Conservation (phyloP, 1,284 basidiomycete genomes). For the Butyriboletus appendiculatus region DNA sequence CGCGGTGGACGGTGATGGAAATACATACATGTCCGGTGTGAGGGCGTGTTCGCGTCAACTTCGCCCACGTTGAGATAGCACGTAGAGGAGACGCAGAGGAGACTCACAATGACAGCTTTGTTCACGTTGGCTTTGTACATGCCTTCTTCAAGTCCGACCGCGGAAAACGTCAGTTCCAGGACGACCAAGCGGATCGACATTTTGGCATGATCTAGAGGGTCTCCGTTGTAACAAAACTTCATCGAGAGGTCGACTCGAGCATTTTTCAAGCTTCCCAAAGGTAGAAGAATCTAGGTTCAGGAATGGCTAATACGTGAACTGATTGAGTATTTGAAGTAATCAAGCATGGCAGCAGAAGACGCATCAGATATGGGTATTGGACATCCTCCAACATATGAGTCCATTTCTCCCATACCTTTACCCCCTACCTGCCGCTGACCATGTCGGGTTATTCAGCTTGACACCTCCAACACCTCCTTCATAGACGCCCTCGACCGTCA, state of each 20-base stretch:
- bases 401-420: background rate
- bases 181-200: constrained; percentile 62
- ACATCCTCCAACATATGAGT: background rate
- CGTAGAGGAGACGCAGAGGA: background rate
- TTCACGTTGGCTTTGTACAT: constrained; percentile 52
- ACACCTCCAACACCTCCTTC: constrained; percentile 67
- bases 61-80: background rate
- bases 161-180: constrained; percentile 71
- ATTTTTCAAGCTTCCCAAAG: background rate
- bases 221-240: background rate
- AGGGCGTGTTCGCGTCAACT: background rate
- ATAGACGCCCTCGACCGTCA: constrained; percentile 57
- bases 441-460: constrained; percentile 57
- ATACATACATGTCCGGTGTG: constrained; percentile 45
- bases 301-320: background rate
- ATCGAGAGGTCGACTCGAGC: background rate
- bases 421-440: constrained; percentile 46
- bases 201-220: constrained; percentile 63
- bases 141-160: constrained; percentile 32
- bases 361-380: background rate
- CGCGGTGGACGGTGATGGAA: background rate
- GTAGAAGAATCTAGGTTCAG: background rate
- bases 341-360: background rate
- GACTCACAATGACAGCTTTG: constrained; percentile 63
- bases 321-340: background rate